A percentile compares a stretch with the other conserved stretches of the same genome.
Conservation (phyloP, 768 basidiomycete species). For the Guyanaporus albipodus region DNA sequence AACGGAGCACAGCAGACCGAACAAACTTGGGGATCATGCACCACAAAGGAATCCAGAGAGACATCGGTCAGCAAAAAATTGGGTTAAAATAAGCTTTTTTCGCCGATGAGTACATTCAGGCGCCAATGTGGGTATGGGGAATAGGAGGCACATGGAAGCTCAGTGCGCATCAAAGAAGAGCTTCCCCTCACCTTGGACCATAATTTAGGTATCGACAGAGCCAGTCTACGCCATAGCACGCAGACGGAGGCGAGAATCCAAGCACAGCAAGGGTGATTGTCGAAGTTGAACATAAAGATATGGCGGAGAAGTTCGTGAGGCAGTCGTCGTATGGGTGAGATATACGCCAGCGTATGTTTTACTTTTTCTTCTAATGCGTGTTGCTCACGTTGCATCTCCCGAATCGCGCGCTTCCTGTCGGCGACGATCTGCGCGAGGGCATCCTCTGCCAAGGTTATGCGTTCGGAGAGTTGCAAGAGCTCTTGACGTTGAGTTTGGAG, state of each 20-base stretch:
- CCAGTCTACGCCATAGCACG: conserved; percentile 59
- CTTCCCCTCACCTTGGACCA: conserved; percentile 68
- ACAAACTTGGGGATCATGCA: neutral
- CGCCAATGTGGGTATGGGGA: conserved; percentile 13
- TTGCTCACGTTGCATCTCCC: conserved; percentile 49
- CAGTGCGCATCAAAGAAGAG: neutral
- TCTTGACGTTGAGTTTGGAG: conserved; percentile 34
- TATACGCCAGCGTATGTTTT: conserved; percentile 53
- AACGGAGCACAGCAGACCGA: neutral
- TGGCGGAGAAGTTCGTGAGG: conserved; percentile 70
- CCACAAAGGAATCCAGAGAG: neutral
- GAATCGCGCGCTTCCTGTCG: conserved; percentile 52
- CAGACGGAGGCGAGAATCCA: conserved; percentile 75
- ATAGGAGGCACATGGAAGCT: conserved; percentile 3
- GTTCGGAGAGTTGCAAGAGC: conserved; percentile 35
- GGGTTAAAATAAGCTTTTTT: conserved; percentile 12
- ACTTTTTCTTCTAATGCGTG: conserved; percentile 45
- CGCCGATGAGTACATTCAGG: conserved; percentile 12
- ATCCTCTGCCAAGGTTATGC: conserved; percentile 52
- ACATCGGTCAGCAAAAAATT: neutral
- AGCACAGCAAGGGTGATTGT: conserved; percentile 66
- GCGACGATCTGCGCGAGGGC: conserved; percentile 55
- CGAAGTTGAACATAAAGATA: conserved; percentile 67
- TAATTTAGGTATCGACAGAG: conserved; percentile 59
- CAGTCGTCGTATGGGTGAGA: conserved; percentile 68